Conservation (phyloP, 1,139 yeast species). For the Suhomyces chickasaworum region DNA sequence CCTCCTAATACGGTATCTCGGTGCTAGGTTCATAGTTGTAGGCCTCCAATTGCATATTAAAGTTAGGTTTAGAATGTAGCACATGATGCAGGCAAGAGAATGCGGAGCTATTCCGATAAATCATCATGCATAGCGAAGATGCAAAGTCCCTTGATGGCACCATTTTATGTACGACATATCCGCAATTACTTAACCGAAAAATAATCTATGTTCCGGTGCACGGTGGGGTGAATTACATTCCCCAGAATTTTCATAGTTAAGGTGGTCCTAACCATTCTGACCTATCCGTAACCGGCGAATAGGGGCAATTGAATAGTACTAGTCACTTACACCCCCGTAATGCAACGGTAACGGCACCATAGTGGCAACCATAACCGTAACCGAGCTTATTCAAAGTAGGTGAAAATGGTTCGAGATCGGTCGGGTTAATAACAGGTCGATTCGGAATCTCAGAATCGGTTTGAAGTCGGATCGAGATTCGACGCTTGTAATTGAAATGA, state of each 20-base stretch:
- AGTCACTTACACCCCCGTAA: too few species aligned
- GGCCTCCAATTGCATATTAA: constrained; percentile 1
- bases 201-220: constrained; percentile 1
- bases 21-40: neutral
- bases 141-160: constrained; percentile 3
- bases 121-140: constrained; percentile 6
- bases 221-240: constrained; percentile 1
- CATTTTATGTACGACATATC: constrained; percentile 3
- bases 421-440: too few species aligned
- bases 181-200: constrained; percentile 3
- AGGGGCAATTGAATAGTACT: neutral
- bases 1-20: neutral
- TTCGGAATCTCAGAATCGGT: too few species aligned
- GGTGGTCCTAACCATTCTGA: neutral
- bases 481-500: too few species aligned
- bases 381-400: too few species aligned
- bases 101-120: constrained; percentile 1
- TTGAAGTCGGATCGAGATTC: too few species aligned
- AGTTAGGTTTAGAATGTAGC: constrained; percentile 5
- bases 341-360: neutral
- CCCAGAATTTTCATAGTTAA: neutral
- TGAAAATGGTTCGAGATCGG: too few species aligned
- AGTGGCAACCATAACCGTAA: neutral
- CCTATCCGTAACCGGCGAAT: neutral
- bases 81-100: constrained; percentile 3